Conservation (phyloP, 2,329 filamentous ascomycete genomes). For the Coniochaeta prunicola region DNA sequence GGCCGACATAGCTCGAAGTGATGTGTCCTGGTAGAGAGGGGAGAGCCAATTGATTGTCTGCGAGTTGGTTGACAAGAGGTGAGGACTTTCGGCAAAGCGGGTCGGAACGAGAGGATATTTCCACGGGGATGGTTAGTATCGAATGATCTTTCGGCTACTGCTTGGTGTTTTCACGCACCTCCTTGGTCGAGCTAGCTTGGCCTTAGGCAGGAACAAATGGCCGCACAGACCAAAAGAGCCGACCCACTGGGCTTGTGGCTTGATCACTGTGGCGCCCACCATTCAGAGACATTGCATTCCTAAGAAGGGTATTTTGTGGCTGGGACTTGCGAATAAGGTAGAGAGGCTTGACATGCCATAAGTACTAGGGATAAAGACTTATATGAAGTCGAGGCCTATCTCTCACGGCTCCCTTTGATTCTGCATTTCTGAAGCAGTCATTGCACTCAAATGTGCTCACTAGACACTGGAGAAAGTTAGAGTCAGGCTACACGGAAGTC, state of each 20-base stretch:
- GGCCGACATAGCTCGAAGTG: slow-evolving; percentile 31
- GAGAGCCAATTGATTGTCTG: neutral
- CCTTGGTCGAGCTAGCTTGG: neutral
- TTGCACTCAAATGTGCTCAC: neutral
- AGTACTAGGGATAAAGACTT: neutral
- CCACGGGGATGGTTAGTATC: slow-evolving; percentile 13
- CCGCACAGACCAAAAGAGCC: neutral
- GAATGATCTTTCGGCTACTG: slow-evolving; percentile 22
- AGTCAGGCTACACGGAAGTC: neutral
- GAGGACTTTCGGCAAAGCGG: slow-evolving; percentile 5
- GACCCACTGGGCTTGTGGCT: neutral
- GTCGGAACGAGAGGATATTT: slow-evolving; percentile 12
- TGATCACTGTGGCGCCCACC: neutral
- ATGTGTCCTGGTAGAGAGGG: slow-evolving; percentile 4
- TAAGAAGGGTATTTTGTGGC: neutral
- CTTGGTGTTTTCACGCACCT: slow-evolving; percentile 10
- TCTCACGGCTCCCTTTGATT: neutral
- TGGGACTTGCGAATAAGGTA: neutral
- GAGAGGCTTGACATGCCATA: neutral
- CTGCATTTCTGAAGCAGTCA: neutral
- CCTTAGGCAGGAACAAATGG: neutral
- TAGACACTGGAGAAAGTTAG: neutral
- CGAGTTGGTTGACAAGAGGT: neutral
- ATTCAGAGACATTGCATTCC: neutral
- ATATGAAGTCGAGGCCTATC: neutral